Evolutionary conservation across 2,329 filamentous ascomycete species (phyloP).

Genomic region (Pleurostoma richardsiae): DNA sequence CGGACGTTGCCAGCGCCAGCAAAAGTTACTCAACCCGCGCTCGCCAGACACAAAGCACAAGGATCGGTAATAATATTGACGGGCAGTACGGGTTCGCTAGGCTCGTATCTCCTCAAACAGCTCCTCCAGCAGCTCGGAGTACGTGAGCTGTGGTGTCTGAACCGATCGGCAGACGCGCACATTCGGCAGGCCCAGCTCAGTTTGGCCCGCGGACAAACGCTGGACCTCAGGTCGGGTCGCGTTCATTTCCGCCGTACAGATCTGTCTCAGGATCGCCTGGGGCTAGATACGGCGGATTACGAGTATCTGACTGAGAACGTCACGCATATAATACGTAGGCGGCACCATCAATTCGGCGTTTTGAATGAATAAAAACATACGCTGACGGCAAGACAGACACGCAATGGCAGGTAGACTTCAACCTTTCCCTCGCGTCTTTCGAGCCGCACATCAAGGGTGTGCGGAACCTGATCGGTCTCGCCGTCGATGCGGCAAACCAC

Average conservation of each 20-base stretch:
- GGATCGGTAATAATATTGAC: constrained; percentile 30
- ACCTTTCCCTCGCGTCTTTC: constrained; percentile 41
- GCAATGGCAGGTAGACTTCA: constrained; percentile 39
- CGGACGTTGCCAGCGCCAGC: neutral
- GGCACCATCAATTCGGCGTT: no score
- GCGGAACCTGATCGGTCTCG: constrained; percentile 39
- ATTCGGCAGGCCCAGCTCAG: constrained; percentile 14
- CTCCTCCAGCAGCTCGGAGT: constrained; percentile 26
- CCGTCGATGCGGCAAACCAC: constrained; percentile 9
- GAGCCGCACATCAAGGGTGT: constrained; percentile 44
- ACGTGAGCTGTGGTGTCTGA: constrained; percentile 40
- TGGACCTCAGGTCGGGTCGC: constrained; percentile 29
- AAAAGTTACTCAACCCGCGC: neutral
- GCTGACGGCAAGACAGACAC: neutral
- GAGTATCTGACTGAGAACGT: constrained; percentile 28
- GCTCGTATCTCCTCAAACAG: constrained; percentile 38
- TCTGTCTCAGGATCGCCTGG: constrained; percentile 39
- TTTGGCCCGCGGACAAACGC: constrained; percentile 29
- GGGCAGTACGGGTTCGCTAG: constrained; percentile 43
- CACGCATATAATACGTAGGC: constrained; percentile 34
- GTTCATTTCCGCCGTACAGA: constrained; percentile 42
- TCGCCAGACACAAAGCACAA: neutral
- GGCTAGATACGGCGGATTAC: constrained; percentile 32
- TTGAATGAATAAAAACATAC: no score
- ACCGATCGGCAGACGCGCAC: constrained; percentile 31